phyloP scores from a whole-genome alignment of 768 basidiomycete species.

The Suillus bovinus region DNA sequence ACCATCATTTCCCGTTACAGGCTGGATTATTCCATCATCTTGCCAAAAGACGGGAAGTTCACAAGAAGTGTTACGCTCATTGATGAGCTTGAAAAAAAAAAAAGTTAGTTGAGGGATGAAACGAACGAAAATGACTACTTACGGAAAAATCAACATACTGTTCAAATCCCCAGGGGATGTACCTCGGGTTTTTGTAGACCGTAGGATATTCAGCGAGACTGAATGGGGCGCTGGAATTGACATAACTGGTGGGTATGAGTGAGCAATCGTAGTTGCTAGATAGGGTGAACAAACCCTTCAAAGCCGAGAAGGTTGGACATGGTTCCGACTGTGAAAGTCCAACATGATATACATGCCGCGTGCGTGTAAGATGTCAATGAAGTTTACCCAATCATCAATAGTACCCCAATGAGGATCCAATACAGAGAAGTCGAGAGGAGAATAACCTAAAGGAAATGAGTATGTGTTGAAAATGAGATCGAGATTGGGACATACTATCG shows the following conservation, averaged over 20 bases:
- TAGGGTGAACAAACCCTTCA: constrained; percentile 54
- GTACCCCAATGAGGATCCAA: constrained; percentile 94
- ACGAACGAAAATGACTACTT: constrained; percentile 20
- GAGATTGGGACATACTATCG: constrained; percentile 57
- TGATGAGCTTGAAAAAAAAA: constrained; percentile 50
- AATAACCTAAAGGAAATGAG: constrained; percentile 64
- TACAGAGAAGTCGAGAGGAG: constrained; percentile 87
- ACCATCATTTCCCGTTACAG: constrained; percentile 59
- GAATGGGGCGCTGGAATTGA: constrained; percentile 85
- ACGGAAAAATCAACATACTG: constrained; percentile 83
- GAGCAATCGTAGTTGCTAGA: constrained; percentile 11
- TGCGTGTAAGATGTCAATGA: constrained; percentile 76
- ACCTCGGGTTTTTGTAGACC: constrained; percentile 72
- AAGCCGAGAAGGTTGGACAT: constrained; percentile 89
- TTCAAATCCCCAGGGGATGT: constrained; percentile 84
- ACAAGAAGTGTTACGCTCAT: constrained; percentile 74
- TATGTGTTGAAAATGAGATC: constrained; percentile 12
- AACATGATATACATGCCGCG: constrained; percentile 90
- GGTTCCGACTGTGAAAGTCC: constrained; percentile 93
- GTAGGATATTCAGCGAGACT: constrained; percentile 68
- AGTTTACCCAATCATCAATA: constrained; percentile 71
- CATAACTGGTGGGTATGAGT: constrained; percentile 41
- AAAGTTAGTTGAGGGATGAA: constrained; percentile 4
- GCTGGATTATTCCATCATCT: constrained; percentile 60
- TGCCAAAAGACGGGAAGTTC: constrained; percentile 77